A percentile compares a stretch with the other conserved stretches of the same genome.
Conservation (phyloP, 2,329 filamentous ascomycete species). For the Cryphonectria carpinicola region DNA sequence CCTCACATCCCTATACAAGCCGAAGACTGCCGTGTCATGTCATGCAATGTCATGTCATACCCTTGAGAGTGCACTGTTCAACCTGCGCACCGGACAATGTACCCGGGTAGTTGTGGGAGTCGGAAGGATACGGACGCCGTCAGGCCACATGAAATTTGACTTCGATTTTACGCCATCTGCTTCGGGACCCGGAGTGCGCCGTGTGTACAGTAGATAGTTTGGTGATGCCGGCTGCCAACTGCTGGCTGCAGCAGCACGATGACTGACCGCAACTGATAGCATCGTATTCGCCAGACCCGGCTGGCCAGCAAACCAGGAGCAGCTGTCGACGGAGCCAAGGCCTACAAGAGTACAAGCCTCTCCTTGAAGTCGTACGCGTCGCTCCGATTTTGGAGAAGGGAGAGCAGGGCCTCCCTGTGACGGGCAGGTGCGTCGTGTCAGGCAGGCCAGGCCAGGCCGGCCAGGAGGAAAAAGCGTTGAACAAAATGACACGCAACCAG, state of each 20-base stretch:
- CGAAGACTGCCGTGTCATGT: conserved; percentile 8
- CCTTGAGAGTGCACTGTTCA: background rate
- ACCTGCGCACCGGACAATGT: background rate
- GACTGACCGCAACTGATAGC: background rate
- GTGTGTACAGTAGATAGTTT: too few species aligned
- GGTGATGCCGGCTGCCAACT: background rate
- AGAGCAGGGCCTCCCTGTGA: background rate
- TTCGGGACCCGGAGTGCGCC: background rate
- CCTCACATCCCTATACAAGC: background rate
- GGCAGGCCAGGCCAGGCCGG: background rate
- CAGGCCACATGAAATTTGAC: conserved; percentile 16
- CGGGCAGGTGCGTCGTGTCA: background rate
- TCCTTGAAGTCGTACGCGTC: background rate
- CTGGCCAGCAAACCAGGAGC: background rate
- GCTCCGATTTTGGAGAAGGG: background rate
- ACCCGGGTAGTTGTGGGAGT: background rate
- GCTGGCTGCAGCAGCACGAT: background rate
- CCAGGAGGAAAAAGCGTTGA: background rate
- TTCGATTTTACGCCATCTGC: conserved; percentile 7
- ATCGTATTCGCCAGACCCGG: background rate
- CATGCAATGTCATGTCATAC: conserved; percentile 10
- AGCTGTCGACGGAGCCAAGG: background rate
- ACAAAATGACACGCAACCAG: background rate
- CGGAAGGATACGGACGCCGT: background rate
- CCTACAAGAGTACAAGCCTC: background rate